Conservation (phyloP, 257 asterid species). For the Primulina eburnea region DNA sequence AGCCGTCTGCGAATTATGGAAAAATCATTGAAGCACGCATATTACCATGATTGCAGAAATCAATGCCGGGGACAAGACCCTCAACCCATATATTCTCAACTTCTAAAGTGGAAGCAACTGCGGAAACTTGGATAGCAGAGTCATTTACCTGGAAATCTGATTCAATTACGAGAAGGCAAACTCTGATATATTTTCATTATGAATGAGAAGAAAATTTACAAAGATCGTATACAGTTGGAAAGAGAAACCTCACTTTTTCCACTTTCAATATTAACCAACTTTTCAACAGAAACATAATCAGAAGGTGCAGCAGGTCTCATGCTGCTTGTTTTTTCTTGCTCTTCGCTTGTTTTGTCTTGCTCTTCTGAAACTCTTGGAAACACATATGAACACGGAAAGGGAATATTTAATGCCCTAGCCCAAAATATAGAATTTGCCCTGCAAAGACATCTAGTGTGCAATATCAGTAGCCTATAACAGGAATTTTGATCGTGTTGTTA, state of each 20-base stretch:
- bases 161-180: conserved; percentile 19
- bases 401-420: conserved; percentile 93
- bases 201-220: conserved; percentile 10
- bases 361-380: conserved; percentile 42
- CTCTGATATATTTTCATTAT: conserved; percentile 15
- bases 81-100: conserved; percentile 76
- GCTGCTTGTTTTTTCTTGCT: conserved; percentile 29
- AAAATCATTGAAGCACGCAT: neutral
- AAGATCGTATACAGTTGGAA: conserved; percentile 13
- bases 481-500: conserved; percentile 10
- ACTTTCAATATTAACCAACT: conserved; percentile 34
- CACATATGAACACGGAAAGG: conserved; percentile 58
- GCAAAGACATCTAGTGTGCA: conserved; percentile 26
- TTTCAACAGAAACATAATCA: conserved; percentile 27
- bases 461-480: conserved; percentile 29
- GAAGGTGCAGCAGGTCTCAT: conserved; percentile 27
- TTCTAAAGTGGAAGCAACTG: conserved; percentile 35
- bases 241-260: conserved; percentile 39
- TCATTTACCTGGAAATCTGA: conserved; percentile 32
- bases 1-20: conserved; percentile 15
- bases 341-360: conserved; percentile 34
- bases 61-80: conserved; percentile 98
- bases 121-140: conserved; percentile 42
- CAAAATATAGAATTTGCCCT: conserved; percentile 98
- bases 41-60: conserved; percentile 98